phyloP scores from a whole-genome alignment of 345 rosid species.

The Toxicodendron radicans region DNA sequence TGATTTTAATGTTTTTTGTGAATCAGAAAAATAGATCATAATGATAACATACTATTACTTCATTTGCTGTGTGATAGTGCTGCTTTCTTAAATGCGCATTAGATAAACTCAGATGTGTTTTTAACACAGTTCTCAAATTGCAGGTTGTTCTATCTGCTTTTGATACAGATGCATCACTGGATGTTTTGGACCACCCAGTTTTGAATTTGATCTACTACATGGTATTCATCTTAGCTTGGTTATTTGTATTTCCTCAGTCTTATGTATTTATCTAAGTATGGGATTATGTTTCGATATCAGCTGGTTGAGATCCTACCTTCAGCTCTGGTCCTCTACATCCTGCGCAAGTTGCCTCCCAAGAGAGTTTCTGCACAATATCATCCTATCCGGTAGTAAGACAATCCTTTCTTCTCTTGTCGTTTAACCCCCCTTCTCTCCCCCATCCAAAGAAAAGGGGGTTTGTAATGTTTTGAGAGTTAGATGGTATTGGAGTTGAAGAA shows the following conservation, averaged over 20 bases:
- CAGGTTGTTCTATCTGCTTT: conserved; percentile 88
- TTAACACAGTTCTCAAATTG: conserved; percentile 18
- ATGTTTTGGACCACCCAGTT: conserved; percentile 89
- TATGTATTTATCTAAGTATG: conserved; percentile 5
- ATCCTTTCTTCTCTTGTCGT: conserved; percentile 9
- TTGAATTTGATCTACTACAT: conserved; percentile 88
- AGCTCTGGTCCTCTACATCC: conserved; percentile 82
- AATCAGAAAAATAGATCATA: neutral
- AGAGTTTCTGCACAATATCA: conserved; percentile 92
- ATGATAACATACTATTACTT: neutral
- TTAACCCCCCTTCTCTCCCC: conserved; percentile 4
- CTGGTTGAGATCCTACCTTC: conserved; percentile 96
- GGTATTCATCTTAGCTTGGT: conserved; percentile 40
- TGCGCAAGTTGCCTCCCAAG: conserved; percentile 94
- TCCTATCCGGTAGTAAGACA: conserved; percentile 61
- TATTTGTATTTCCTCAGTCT: neutral
- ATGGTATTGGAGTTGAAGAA: conserved; percentile 13
- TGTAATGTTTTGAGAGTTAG: conserved; percentile 20
- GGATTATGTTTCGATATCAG: conserved; percentile 41
- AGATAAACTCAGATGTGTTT: neutral
- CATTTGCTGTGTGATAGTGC: neutral
- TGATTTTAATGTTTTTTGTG: too few species aligned
- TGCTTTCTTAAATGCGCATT: neutral
- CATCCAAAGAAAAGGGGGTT: neutral
- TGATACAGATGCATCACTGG: conserved; percentile 69